Conservation (phyloP, 202 grass and related monocot genomes). For the Bolboschoenoplectus hybrid region DNA sequence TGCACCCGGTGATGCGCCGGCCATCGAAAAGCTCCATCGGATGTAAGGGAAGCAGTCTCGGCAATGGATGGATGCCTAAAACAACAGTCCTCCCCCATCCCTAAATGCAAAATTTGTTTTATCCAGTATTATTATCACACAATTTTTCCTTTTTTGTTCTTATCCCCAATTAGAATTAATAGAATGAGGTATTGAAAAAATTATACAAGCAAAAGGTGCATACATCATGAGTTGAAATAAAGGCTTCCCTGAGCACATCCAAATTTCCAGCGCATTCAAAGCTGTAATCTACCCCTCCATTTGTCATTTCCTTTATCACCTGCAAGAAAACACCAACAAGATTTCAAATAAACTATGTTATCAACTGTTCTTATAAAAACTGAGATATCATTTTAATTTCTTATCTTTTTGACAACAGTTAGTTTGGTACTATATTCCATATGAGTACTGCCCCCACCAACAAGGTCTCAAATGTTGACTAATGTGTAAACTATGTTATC, state of each 20-base stretch:
- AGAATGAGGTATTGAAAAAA: background rate
- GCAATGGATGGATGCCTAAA: conserved; percentile 71
- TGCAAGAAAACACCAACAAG: conserved; percentile 25
- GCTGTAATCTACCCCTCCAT: conserved; percentile 85
- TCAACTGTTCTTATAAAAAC: background rate
- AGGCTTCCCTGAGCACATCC: conserved; percentile 73
- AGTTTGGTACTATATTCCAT: background rate
- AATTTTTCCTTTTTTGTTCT: background rate
- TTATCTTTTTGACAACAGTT: background rate
- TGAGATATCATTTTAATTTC: background rate
- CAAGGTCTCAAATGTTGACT: background rate
- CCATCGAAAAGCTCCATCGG: conserved; percentile 92
- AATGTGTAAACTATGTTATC: background rate
- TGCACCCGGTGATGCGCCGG: conserved; percentile 54
- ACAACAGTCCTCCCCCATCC: conserved; percentile 81
- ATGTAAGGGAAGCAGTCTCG: conserved; percentile 74
- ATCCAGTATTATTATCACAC: background rate
- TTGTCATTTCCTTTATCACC: conserved; percentile 79
- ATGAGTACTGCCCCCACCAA: background rate
- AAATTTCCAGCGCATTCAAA: conserved; percentile 78
- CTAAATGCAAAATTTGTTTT: conserved; percentile 39
- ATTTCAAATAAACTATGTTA: background rate
- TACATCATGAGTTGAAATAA: conserved; percentile 81
- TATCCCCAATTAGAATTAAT: background rate
- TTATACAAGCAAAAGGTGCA: background rate